Evolutionary conservation across 2,329 filamentous ascomycete species (phyloP).

Genomic region (Exutisphaerella laricina): DNA sequence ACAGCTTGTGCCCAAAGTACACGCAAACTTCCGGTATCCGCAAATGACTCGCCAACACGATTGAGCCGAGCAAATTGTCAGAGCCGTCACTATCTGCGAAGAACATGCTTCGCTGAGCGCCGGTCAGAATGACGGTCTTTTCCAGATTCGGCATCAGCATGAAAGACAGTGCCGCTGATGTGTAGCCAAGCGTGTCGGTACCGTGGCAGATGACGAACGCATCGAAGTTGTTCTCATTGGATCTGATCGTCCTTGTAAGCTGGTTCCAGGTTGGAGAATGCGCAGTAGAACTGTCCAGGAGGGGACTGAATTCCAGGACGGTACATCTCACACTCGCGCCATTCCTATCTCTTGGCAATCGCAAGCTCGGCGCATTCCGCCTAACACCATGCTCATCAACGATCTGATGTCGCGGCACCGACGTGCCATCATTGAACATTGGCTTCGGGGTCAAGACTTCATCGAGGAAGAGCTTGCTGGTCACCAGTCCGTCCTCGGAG

Average conservation of each 20-base stretch:
- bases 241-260: slow-evolving; percentile 70
- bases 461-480: slow-evolving; percentile 67
- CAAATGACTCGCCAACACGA: slow-evolving; percentile 88
- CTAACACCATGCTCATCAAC: slow-evolving; percentile 23
- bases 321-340: slow-evolving; percentile 75
- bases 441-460: slow-evolving; percentile 75
- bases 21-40: slow-evolving; percentile 89
- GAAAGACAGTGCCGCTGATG: slow-evolving; percentile 83
- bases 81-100: slow-evolving; percentile 86
- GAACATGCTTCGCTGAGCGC: slow-evolving; percentile 69
- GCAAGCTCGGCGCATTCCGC: slow-evolving; percentile 56
- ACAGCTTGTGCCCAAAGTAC: slow-evolving; percentile 89
- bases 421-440: slow-evolving; percentile 75
- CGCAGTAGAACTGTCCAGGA: slow-evolving; percentile 87
- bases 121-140: slow-evolving; percentile 83
- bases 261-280: slow-evolving; percentile 79
- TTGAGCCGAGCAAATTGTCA: slow-evolving; percentile 79
- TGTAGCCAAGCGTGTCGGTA: slow-evolving; percentile 83
- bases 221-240: slow-evolving; percentile 85
- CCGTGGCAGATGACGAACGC: slow-evolving; percentile 88
- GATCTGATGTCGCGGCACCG: slow-evolving; percentile 29
- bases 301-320: slow-evolving; percentile 74
- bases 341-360: slow-evolving; percentile 76
- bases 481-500: slow-evolving; percentile 72
- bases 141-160: slow-evolving; percentile 79